These are phyloP conservation scores for Chrysoporthe deuterocubensis DNA, from an alignment of 2,329 filamentous ascomycete genomes.

Conservation along the genomic window DNA sequence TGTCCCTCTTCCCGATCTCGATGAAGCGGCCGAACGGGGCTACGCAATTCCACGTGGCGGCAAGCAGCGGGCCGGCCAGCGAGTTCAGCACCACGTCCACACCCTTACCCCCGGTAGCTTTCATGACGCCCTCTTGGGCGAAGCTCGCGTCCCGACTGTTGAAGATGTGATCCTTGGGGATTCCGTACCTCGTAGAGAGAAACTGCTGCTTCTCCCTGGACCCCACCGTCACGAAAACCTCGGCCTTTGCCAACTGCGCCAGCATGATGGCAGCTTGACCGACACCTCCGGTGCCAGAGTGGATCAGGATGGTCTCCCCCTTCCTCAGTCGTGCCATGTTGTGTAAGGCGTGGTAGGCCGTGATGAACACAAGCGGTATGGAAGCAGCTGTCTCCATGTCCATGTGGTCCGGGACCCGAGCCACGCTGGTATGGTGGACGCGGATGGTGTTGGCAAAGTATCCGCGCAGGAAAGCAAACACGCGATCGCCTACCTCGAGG, in stretches of 20 bases:
- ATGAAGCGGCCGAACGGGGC: slow-evolving; percentile 39
- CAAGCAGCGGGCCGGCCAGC: slow-evolving; percentile 34
- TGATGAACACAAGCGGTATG: not conserved
- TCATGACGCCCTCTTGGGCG: slow-evolving; percentile 31
- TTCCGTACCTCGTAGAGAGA: slow-evolving; percentile 34
- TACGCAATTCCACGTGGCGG: slow-evolving; percentile 37
- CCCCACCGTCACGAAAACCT: slow-evolving; percentile 40
- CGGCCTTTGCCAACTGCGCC: slow-evolving; percentile 7
- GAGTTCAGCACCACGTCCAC: slow-evolving; percentile 39
- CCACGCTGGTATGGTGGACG: not conserved
- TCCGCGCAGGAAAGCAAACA: slow-evolving; percentile 6
- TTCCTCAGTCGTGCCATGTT: not conserved
- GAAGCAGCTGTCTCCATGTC: slow-evolving; percentile 7
- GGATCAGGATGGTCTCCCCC: slow-evolving; percentile 13
- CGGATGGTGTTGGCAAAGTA: not conserved
- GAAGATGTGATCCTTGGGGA: slow-evolving; percentile 40
- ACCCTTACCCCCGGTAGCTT: slow-evolving; percentile 35
- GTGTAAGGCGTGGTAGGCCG: not conserved
- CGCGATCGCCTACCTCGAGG: slow-evolving; percentile 27
- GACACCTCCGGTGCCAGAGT: slow-evolving; percentile 43
- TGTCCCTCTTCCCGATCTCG: slow-evolving; percentile 40
- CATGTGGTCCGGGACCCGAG: not conserved
- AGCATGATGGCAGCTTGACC: slow-evolving; percentile 48
- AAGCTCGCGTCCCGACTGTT: slow-evolving; percentile 37
- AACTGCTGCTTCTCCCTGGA: slow-evolving; percentile 36